Percentiles rank a stretch among this genome's conserved stretches.
Conservation (phyloP, 345 rosid species). For the Arabidopsis arenosa region DNA sequence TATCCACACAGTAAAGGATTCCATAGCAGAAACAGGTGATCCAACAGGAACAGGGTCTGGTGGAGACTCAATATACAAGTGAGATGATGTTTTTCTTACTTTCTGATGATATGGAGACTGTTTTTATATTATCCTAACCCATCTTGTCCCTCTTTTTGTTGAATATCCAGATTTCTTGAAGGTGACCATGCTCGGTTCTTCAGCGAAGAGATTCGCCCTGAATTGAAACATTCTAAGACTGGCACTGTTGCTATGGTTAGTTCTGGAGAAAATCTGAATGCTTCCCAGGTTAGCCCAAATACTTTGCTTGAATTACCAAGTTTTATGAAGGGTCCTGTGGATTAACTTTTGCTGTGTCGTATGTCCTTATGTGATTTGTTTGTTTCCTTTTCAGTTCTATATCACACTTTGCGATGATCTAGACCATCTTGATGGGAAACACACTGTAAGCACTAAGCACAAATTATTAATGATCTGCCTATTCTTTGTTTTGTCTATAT, state of each 20-base stretch:
- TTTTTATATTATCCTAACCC: too few relatives aligned
- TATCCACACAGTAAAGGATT: constrained; percentile 89
- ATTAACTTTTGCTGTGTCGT: too few relatives aligned
- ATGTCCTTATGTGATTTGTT: constrained; percentile 20
- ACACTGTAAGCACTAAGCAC: constrained; percentile 72
- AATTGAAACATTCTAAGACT: constrained; percentile 74
- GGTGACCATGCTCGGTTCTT: constrained; percentile 94
- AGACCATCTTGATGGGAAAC: constrained; percentile 93
- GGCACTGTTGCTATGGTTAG: constrained; percentile 95
- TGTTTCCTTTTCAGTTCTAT: constrained; percentile 64
- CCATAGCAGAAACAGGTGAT: constrained; percentile 78
- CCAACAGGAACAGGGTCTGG: constrained; percentile 80
- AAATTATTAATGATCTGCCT: constrained; percentile 6
- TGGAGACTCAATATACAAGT: constrained; percentile 90
- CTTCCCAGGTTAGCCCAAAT: constrained; percentile 74
- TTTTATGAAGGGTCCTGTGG: constrained; percentile 1
- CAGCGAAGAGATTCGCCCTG: constrained; percentile 75
- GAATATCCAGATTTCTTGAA: constrained; percentile 60
- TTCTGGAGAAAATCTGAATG: constrained; percentile 89
- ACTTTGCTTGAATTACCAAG: not conserved
- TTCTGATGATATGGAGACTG: not conserved
- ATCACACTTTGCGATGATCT: constrained; percentile 79
- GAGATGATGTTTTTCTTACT: constrained; percentile 28
- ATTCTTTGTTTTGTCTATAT: not conserved
- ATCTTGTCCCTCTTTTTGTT: constrained; percentile 7